These are phyloP conservation scores for Musa schizocarpa DNA, from an alignment of 176 grass and related monocot genomes.

Conservation along the genomic window DNA sequence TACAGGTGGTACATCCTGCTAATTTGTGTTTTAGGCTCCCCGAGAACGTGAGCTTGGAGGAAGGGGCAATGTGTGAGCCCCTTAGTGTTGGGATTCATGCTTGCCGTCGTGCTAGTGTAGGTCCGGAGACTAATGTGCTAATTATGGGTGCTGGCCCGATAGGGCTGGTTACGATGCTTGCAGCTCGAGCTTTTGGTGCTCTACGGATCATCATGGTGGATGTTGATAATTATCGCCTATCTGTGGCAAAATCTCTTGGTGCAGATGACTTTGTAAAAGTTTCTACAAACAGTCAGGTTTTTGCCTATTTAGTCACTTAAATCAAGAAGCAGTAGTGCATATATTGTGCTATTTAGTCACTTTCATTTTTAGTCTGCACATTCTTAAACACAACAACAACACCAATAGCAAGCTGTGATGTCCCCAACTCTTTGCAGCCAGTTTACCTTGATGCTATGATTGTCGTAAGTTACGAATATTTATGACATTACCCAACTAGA, in stretches of 20 bases:
- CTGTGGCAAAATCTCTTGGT: slow-evolving; percentile 54
- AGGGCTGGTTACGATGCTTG: slow-evolving; percentile 60
- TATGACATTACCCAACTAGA: too few relatives aligned
- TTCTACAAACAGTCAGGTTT: slow-evolving; percentile 14
- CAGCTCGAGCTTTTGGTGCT: slow-evolving; percentile 62
- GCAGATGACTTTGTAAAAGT: slow-evolving; percentile 56
- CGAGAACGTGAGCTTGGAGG: slow-evolving; percentile 61
- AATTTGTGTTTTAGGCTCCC: slow-evolving; percentile 93
- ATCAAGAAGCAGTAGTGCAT: too few relatives aligned
- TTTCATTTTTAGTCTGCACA: too few relatives aligned
- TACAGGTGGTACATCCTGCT: slow-evolving; percentile 64
- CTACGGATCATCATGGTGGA: slow-evolving; percentile 50
- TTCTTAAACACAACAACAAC: too few relatives aligned
- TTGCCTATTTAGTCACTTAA: neutral
- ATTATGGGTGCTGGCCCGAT: slow-evolving; percentile 79
- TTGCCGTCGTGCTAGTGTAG: slow-evolving; percentile 59
- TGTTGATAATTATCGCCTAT: slow-evolving; percentile 65
- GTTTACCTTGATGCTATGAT: too few relatives aligned
- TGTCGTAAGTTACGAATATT: too few relatives aligned
- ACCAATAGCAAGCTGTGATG: too few relatives aligned
- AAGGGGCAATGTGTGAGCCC: slow-evolving; percentile 96
- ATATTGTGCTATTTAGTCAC: too few relatives aligned
- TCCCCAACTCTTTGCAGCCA: too few relatives aligned
- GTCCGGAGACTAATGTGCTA: slow-evolving; percentile 57
- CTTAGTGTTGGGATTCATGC: slow-evolving; percentile 92